A percentile compares a stretch with the other conserved stretches of the same genome.
These are phyloP conservation scores for Podospora appendiculata DNA, from an alignment of 495 filamentous ascomycete species.

Conservation along the genomic window DNA sequence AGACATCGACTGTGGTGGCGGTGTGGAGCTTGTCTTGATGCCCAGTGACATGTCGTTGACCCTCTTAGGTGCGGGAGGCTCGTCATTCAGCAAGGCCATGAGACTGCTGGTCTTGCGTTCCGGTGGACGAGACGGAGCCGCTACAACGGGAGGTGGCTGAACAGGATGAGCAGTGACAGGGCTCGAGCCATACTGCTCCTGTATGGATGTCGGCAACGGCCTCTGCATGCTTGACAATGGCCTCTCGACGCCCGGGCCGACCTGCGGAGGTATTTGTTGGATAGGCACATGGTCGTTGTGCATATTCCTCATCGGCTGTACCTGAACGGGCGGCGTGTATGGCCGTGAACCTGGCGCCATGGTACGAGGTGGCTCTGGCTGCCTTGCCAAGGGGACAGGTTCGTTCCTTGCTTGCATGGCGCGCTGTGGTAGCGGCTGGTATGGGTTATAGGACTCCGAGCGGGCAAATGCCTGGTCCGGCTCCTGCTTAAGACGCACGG, in stretches of 20 bases:
- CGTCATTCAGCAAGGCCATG: constrained; percentile 43
- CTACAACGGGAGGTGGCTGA: constrained; percentile 18
- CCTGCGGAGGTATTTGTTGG: constrained; percentile 21
- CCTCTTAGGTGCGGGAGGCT: constrained; percentile 38
- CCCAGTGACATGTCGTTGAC: constrained; percentile 28
- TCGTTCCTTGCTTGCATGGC: constrained; percentile 28
- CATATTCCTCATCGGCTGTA: constrained; percentile 23
- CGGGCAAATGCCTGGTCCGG: constrained; percentile 27
- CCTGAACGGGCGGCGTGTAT: constrained; percentile 22
- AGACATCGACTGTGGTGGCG: constrained; percentile 33
- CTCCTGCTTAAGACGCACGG: constrained; percentile 37
- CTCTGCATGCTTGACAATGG: constrained; percentile 25
- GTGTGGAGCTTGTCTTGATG: constrained; percentile 32
- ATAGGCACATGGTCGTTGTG: constrained; percentile 19
- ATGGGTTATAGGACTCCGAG: constrained; percentile 20
- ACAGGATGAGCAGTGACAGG: constrained; percentile 26
- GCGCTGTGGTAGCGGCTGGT: constrained; percentile 18
- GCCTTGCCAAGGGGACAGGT: constrained; percentile 29
- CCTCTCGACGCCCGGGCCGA: constrained; percentile 10
- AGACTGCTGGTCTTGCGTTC: constrained; percentile 41
- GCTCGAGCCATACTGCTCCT: constrained; percentile 27
- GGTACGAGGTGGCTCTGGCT: constrained; percentile 32
- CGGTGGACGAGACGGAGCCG: constrained; percentile 23
- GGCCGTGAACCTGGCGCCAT: constrained; percentile 25
- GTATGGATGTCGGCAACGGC: constrained; percentile 21